These are phyloP conservation scores for Neurospora sp. DNA, from an alignment of 495 filamentous ascomycete species.

Conservation along the genomic window DNA sequence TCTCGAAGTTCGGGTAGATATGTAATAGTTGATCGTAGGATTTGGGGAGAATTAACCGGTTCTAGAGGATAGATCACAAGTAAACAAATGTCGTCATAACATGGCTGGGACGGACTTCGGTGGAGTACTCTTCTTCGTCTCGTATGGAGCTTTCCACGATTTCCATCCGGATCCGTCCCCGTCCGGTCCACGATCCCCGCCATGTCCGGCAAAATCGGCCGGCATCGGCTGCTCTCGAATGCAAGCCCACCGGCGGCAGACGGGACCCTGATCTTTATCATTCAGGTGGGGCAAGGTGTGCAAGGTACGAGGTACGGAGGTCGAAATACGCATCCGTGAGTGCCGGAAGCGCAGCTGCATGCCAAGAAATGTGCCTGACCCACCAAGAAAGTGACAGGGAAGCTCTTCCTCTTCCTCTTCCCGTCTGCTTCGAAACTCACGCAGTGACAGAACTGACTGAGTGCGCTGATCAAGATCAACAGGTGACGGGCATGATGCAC, in stretches of 20 bases:
- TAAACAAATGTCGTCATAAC: not conserved
- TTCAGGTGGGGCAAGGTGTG: not conserved
- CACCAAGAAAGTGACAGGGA: not conserved
- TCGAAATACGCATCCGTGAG: not conserved
- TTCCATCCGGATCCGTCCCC: not conserved
- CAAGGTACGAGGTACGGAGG: not conserved
- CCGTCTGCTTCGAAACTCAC: not conserved
- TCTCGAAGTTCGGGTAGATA: not conserved
- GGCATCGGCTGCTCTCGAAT: not conserved
- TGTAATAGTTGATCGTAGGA: not conserved
- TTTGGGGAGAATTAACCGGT: too few species aligned
- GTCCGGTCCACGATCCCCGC: not conserved
- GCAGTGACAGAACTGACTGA: not conserved
- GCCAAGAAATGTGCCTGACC: not conserved
- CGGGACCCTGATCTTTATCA: not conserved
- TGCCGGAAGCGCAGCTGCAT: not conserved
- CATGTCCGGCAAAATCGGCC: not conserved
- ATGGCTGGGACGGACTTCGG: not conserved
- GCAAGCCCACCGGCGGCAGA: not conserved
- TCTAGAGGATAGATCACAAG: not conserved
- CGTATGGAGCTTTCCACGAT: not conserved
- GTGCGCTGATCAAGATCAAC: not conserved
- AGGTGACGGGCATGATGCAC: not conserved
- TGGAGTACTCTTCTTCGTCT: not conserved
- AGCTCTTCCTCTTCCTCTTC: not conserved